phyloP scores from a whole-genome alignment of 805 yeast genomes.

The Ogataea saltuana region DNA sequence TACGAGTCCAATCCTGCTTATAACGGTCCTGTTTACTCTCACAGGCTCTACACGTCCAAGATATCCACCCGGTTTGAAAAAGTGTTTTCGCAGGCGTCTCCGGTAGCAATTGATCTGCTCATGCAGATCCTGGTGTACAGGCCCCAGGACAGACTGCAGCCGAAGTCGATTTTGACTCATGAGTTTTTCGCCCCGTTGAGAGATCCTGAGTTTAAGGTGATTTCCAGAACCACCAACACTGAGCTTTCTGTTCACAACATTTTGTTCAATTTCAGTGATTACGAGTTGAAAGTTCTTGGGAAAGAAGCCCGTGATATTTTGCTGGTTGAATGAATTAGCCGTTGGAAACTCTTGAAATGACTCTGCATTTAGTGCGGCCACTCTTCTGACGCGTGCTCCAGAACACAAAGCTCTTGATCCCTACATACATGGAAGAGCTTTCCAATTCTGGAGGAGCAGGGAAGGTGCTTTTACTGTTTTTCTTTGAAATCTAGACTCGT shows the following conservation, averaged over 20 bases:
- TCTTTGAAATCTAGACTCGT: background rate
- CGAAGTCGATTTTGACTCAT: constrained; percentile 82
- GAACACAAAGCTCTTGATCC: too few species aligned
- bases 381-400: too few species aligned
- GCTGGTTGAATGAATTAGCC: constrained; percentile 18
- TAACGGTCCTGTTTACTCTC: constrained; percentile 72
- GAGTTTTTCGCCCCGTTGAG: constrained; percentile 87
- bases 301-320: constrained; percentile 26
- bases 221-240: constrained; percentile 35
- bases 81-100: constrained; percentile 75
- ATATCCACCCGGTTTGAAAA: constrained; percentile 47
- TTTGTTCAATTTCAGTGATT: constrained; percentile 69
- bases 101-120: constrained; percentile 82
- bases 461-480: background rate
- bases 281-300: constrained; percentile 46
- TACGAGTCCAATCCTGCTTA: constrained; percentile 74
- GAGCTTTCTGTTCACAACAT: constrained; percentile 41
- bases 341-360: too few species aligned
- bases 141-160: constrained; percentile 79
- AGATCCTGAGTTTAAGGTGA: constrained; percentile 44
- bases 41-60: constrained; percentile 42
- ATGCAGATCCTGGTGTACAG: constrained; percentile 83
- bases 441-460: too few species aligned
- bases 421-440: too few species aligned
- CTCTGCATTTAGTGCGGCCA: too few species aligned